Conservation (phyloP, 2,329 filamentous ascomycete genomes). For the Nemania bipapillata region DNA sequence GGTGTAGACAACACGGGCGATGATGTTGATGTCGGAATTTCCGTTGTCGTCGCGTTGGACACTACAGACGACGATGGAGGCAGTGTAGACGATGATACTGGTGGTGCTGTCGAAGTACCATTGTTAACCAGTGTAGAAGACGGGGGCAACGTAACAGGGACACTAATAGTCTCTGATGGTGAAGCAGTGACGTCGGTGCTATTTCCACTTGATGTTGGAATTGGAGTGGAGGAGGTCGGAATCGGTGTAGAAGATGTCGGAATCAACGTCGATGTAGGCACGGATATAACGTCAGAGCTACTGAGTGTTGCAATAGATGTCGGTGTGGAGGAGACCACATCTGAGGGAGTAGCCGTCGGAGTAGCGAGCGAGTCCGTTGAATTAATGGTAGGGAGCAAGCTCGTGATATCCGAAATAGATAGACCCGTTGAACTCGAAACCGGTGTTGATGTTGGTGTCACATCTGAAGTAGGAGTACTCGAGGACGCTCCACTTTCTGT, state of each 20-base stretch:
- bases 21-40: conserved; percentile 14
- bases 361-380: conserved; percentile 29
- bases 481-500: conserved; percentile 6
- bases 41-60: conserved; percentile 29
- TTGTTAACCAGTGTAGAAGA: conserved; percentile 24
- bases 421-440: conserved; percentile 19
- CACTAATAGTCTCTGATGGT: conserved; percentile 35
- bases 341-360: conserved; percentile 31
- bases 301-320: conserved; percentile 10
- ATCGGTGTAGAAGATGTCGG: conserved; percentile 29
- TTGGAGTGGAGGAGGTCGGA: conserved; percentile 27
- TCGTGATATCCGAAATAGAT: conserved; percentile 21
- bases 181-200: conserved; percentile 38
- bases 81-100: conserved; percentile 23
- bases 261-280: conserved; percentile 29
- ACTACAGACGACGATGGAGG: conserved; percentile 17
- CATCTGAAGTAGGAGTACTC: conserved; percentile 10
- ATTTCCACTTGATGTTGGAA: conserved; percentile 36
- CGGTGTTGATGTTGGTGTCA: conserved; percentile 20
- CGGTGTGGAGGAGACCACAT: background rate
- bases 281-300: conserved; percentile 25
- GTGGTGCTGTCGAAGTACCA: conserved; percentile 30
- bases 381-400: conserved; percentile 35
- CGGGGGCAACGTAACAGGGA: conserved; percentile 35
- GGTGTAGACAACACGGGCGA: conserved; percentile 25